A percentile compares a stretch with the other conserved stretches of the same genome.
Conservation (phyloP, 2,329 filamentous ascomycete genomes). For the Hypoxylon sp. region DNA sequence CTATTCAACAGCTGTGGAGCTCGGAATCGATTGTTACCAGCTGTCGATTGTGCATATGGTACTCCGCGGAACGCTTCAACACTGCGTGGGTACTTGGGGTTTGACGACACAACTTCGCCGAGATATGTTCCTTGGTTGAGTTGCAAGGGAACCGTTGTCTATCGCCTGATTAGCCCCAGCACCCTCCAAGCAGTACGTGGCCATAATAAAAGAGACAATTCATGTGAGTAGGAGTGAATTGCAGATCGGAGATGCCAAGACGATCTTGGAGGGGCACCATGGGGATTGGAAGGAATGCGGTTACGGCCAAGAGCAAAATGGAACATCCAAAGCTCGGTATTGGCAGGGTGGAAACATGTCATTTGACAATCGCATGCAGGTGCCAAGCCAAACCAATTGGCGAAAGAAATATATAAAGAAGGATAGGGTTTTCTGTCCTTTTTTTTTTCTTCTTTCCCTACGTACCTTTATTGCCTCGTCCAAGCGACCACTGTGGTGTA, state of each 20-base stretch:
- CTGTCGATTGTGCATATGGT: conserved; percentile 58
- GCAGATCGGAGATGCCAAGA: conserved; percentile 34
- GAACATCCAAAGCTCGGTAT: conserved; percentile 18
- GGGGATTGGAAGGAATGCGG: too few relatives aligned
- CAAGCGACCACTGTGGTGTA: conserved; percentile 26
- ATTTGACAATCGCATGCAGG: conserved; percentile 27
- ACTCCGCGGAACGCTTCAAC: conserved; percentile 63
- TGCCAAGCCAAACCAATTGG: conserved; percentile 29
- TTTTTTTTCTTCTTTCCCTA: conserved; percentile 13
- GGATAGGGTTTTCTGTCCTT: neutral
- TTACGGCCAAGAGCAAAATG: conserved; percentile 19
- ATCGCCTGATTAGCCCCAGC: conserved; percentile 38
- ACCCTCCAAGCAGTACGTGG: neutral
- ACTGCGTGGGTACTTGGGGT: conserved; percentile 52
- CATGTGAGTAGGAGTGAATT: neutral
- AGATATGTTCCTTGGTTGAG: conserved; percentile 57
- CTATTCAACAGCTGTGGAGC: conserved; percentile 53
- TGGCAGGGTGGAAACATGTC: conserved; percentile 6
- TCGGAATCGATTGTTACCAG: conserved; percentile 60
- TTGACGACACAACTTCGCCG: conserved; percentile 51
- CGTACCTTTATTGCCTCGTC: conserved; percentile 34
- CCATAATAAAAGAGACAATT: neutral
- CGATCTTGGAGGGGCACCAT: neutral
- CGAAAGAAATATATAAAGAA: conserved; percentile 19
- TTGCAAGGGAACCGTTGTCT: conserved; percentile 48